Percentiles rank a stretch among this genome's conserved stretches.
Conservation (phyloP, 169 alveolate species). For the Plasmodium coatneyi region DNA sequence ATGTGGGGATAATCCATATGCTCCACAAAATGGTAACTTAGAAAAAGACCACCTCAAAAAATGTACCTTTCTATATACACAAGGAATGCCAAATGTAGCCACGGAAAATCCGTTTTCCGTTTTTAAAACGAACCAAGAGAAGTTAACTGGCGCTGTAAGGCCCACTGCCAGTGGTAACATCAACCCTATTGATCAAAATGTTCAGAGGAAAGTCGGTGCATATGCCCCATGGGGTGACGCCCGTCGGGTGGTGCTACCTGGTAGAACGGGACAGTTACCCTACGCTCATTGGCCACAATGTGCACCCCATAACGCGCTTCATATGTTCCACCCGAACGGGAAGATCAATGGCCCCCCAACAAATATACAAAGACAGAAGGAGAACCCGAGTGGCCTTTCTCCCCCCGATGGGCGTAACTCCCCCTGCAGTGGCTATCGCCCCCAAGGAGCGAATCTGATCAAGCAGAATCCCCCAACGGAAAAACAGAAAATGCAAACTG, state of each 20-base stretch:
- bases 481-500: background rate
- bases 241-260: background rate
- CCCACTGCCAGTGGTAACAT: background rate
- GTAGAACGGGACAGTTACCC: background rate
- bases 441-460: background rate
- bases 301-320: background rate
- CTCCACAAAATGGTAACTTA: background rate
- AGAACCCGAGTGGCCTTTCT: background rate
- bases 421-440: background rate
- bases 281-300: background rate
- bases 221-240: background rate
- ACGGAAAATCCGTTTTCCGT: background rate
- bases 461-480: background rate
- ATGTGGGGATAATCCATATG: background rate
- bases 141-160: background rate
- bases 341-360: background rate
- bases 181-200: background rate
- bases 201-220: background rate
- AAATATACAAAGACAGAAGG: background rate
- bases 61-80: background rate
- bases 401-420: background rate
- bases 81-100: background rate
- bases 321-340: background rate
- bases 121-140: slow-evolving; percentile 13
- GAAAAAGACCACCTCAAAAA: background rate